Conservation (phyloP, 164 flowering plant species). For the Magnolia officinalis region DNA sequence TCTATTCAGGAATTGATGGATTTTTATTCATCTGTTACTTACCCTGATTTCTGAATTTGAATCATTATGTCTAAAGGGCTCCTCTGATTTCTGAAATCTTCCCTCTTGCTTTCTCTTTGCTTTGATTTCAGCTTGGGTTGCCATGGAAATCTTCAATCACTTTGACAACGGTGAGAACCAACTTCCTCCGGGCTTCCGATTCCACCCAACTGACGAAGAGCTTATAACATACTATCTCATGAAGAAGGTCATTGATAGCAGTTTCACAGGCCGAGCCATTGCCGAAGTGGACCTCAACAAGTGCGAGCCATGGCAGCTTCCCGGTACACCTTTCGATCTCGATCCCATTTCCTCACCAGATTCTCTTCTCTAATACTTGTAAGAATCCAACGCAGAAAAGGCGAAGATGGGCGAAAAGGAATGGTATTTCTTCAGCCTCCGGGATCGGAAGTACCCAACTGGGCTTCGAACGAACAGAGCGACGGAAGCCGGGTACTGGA, state of each 20-base stretch:
- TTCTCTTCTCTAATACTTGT: neutral
- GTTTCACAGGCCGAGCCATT: constrained; percentile 69
- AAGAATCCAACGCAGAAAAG: constrained; percentile 40
- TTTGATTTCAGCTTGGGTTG: neutral
- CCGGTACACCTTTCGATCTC: constrained; percentile 35
- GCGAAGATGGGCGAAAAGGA: constrained; percentile 97
- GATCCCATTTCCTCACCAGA: neutral
- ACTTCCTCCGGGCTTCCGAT: constrained; percentile 86
- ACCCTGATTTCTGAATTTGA: neutral
- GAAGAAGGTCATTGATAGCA: constrained; percentile 71
- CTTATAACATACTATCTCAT: constrained; percentile 84
- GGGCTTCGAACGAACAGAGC: constrained; percentile 92
- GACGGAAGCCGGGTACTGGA: constrained; percentile 97
- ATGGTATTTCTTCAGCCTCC: constrained; percentile 88
- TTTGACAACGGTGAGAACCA: constrained; percentile 36
- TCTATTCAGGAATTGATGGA: neutral
- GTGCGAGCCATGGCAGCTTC: constrained; percentile 97
- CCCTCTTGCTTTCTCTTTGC: neutral
- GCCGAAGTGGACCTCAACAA: constrained; percentile 97
- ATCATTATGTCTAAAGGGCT: neutral
- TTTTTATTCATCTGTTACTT: neutral
- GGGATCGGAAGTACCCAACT: constrained; percentile 90
- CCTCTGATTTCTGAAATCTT: neutral
- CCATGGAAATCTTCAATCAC: constrained; percentile 27
- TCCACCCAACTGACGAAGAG: constrained; percentile 96